These are phyloP conservation scores for Nemania serpens DNA, from an alignment of 2,329 filamentous ascomycete genomes.

Conservation along the genomic window DNA sequence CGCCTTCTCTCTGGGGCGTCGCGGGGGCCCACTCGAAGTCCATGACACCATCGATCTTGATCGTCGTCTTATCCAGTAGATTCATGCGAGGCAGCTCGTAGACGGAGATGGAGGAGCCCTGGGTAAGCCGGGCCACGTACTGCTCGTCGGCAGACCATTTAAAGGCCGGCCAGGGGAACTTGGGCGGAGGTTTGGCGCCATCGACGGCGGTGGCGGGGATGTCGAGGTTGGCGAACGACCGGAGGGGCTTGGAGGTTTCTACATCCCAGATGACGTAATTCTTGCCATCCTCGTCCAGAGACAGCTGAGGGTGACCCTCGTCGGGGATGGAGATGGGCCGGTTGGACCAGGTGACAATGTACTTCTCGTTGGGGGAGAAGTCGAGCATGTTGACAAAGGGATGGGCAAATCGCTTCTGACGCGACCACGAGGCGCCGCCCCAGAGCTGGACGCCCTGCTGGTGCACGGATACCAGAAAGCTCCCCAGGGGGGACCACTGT, in stretches of 20 bases:
- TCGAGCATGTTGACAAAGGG: slow-evolving; percentile 94
- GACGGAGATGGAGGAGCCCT: slow-evolving; percentile 85
- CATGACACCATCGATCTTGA: slow-evolving; percentile 96
- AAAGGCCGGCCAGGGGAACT: slow-evolving; percentile 97
- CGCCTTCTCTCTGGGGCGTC: slow-evolving; percentile 76
- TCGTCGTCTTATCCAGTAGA: slow-evolving; percentile 83
- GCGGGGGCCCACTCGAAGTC: slow-evolving; percentile 98
- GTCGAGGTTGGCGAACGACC: slow-evolving; percentile 92
- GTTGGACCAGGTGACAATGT: slow-evolving; percentile 95
- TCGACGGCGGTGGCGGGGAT: slow-evolving; percentile 67
- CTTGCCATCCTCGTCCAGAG: slow-evolving; percentile 94
- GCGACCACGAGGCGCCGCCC: slow-evolving; percentile 87
- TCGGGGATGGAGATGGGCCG: slow-evolving; percentile 91
- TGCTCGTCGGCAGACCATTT: slow-evolving; percentile 99
- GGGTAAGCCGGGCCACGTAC: slow-evolving; percentile 91
- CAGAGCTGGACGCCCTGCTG: slow-evolving; percentile 96
- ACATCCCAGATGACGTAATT: slow-evolving; percentile 99
- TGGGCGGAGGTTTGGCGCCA: slow-evolving; percentile 73
- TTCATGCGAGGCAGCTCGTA: slow-evolving; percentile 91
- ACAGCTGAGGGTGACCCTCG: slow-evolving; percentile 79
- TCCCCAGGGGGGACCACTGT: slow-evolving; percentile 95
- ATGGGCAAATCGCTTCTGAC: slow-evolving; percentile 92
- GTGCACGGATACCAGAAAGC: slow-evolving; percentile 92
- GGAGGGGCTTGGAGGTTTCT: slow-evolving; percentile 82
- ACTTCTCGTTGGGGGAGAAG: slow-evolving; percentile 92